Conservation (phyloP, 805 yeast species). For the Starmerella khaoyaiensis region DNA sequence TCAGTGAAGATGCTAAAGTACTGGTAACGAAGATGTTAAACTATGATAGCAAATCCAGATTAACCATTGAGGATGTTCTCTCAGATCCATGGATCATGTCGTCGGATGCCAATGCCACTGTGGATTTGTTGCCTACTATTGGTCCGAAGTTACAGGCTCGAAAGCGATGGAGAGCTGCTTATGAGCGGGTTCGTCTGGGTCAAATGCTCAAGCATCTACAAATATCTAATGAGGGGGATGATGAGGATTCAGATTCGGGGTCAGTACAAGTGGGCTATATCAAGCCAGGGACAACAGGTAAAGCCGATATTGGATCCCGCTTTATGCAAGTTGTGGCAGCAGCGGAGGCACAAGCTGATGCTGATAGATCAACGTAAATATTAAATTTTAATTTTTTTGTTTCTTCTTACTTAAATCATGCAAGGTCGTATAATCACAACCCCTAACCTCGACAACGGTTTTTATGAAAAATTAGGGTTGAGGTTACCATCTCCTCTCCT, state of each 20-base stretch:
- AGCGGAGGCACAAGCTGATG: slow-evolving; percentile 15
- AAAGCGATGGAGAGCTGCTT: slow-evolving; percentile 70
- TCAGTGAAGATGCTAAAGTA: slow-evolving; percentile 66
- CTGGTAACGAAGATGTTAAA: slow-evolving; percentile 63
- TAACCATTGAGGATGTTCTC: slow-evolving; percentile 71
- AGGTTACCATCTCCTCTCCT: too few species aligned
- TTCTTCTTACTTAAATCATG: too few species aligned
- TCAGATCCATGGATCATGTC: slow-evolving; percentile 60
- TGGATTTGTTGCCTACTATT: slow-evolving; percentile 70
- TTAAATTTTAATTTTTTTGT: too few species aligned
- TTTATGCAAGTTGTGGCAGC: slow-evolving; percentile 18
- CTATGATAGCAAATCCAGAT: slow-evolving; percentile 62
- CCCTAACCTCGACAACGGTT: too few species aligned
- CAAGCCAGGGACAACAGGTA: not conserved
- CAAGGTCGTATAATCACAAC: too few species aligned
- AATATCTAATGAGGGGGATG: slow-evolving; percentile 39
- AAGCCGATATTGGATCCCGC: slow-evolving; percentile 10
- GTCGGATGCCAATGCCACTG: slow-evolving; percentile 34
- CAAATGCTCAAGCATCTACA: slow-evolving; percentile 63
- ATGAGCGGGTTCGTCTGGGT: slow-evolving; percentile 68
- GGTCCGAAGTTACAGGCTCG: slow-evolving; percentile 74
- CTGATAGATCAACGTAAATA: too few species aligned
- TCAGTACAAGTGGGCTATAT: not conserved
- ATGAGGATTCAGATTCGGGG: slow-evolving; percentile 19
- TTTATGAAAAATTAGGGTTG: too few species aligned